Evolutionary conservation across 257 asterid species (phyloP).

Genomic region (Primulina eburnea): DNA sequence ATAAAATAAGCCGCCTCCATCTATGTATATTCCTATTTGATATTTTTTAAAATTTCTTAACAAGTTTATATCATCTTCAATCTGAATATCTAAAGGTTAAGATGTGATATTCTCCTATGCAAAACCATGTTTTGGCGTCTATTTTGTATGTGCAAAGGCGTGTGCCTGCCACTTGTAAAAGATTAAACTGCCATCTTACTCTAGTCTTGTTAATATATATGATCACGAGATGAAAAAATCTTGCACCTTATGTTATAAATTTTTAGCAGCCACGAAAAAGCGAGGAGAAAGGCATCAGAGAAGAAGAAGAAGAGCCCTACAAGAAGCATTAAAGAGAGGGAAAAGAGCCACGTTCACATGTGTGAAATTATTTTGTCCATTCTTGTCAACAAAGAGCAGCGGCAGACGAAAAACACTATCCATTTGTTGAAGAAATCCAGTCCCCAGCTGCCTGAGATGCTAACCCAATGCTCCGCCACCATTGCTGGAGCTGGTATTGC

Average conservation of each 20-base stretch:
- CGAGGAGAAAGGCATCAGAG: constrained; percentile 42
- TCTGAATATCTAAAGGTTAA: background rate
- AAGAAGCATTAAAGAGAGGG: constrained; percentile 44
- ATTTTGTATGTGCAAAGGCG: background rate
- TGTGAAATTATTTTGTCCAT: constrained; percentile 86
- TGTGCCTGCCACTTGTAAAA: no score
- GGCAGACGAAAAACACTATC: constrained; percentile 43
- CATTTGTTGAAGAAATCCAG: constrained; percentile 71
- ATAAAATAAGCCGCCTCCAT: background rate
- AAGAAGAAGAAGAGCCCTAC: constrained; percentile 49
- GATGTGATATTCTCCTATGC: background rate
- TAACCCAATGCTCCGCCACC: constrained; percentile 71
- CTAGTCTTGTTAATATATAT: background rate
- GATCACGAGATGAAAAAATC: background rate
- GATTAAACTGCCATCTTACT: background rate
- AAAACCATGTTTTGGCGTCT: background rate
- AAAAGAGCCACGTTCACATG: constrained; percentile 59
- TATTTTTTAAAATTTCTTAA: no score
- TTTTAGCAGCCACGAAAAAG: constrained; percentile 45
- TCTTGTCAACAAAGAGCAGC: constrained; percentile 48
- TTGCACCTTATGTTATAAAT: constrained; percentile 1
- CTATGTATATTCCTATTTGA: background rate
- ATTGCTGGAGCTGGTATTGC: constrained; percentile 97
- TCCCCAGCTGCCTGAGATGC: constrained; percentile 61
- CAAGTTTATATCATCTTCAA: background rate